Base-by-base conservation (phyloP, 2,329 filamentous ascomycete species). In the Fusarium buxicola region DNA sequence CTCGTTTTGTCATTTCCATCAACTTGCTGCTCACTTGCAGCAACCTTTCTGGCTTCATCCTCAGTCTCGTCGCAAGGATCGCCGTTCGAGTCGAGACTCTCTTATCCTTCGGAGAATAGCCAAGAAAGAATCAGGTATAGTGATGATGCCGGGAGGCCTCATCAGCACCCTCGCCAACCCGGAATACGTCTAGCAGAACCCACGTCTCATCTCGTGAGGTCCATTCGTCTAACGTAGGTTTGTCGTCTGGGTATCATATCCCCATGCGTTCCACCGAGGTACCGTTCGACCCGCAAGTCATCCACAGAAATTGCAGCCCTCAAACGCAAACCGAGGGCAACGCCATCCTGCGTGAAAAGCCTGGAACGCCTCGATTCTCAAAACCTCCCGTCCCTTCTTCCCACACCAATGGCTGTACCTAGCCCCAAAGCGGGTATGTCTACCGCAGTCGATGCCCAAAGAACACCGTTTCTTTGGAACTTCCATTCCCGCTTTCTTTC, bases 161-260 rank as follows among this genome's bases (percentile, higher is more conserved):
- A 47, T 43, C 56, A 52, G 41, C 44, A 47, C 57, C 56, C 43
- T 58, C 46, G 44, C 49, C 57, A 58, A 35, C 41, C 63, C 61
- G 50, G 60, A 65, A 58, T 61, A 66, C 69, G 60, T 73, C 63
- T 66, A 71, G 58, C 31, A 60, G 65, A 69, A 48, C 45, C 58
- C 60, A 61, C 60, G 62, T 63, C 62, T 60, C 65, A 49, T 63
- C 64, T 66, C 72, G 65, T 69, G 67, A 68, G 70, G 63, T 69
- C 62, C 58, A 60, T 68, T 72, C 70, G 65, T 76, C 67, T 72
- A 73, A 73, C 71, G 69, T 72, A 71, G 67, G 69, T 66, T 68
- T 71, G 65, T 74, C 73, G 68, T 75, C 69, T 72, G 74, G 71
- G 74, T 76, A 76, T 76, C 73, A 72, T 75, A 68, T 67, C 68